Conservation (phyloP, 257 asterid genomes). For the Lycium ferocissimum region DNA sequence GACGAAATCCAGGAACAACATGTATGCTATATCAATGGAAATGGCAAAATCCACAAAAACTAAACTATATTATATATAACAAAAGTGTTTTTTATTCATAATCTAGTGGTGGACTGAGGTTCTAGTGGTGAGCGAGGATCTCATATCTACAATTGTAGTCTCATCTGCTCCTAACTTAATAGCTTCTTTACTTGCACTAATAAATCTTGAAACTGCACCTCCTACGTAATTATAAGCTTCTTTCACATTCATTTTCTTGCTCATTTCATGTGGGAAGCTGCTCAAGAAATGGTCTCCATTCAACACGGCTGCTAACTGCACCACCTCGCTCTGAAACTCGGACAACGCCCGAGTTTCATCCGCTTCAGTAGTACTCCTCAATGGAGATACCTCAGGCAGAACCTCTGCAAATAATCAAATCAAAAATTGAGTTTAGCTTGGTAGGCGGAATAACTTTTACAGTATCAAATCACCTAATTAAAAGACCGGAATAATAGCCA, state of each 20-base stretch:
- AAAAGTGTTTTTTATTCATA: neutral
- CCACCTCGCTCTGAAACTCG: conserved; percentile 74
- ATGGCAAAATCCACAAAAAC: neutral
- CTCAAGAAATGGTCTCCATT: conserved; percentile 76
- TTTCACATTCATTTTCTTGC: conserved; percentile 71
- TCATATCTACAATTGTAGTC: conserved; percentile 80
- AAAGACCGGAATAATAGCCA: too few species aligned
- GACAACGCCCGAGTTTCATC: conserved; percentile 63
- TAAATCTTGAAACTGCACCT: conserved; percentile 74
- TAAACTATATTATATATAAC: neutral
- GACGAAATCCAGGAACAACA: neutral
- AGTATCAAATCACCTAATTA: neutral
- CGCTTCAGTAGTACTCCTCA: conserved; percentile 44
- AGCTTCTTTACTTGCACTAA: conserved; percentile 80
- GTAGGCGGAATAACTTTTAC: neutral
- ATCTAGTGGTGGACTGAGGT: conserved; percentile 50
- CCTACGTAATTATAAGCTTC: conserved; percentile 64
- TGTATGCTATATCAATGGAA: neutral
- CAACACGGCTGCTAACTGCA: conserved; percentile 72
- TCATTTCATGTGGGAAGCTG: conserved; percentile 56
- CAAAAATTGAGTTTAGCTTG: neutral
- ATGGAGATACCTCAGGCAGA: conserved; percentile 61
- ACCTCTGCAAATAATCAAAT: conserved; percentile 51
- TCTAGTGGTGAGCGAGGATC: conserved; percentile 80
- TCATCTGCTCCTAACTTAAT: conserved; percentile 63